Percentiles rank a stretch among this genome's conserved stretches.
These are phyloP conservation scores for Globisporangium uncinulatum DNA, from an alignment of 352 stramenopile genomes.

Conservation along the genomic window DNA sequence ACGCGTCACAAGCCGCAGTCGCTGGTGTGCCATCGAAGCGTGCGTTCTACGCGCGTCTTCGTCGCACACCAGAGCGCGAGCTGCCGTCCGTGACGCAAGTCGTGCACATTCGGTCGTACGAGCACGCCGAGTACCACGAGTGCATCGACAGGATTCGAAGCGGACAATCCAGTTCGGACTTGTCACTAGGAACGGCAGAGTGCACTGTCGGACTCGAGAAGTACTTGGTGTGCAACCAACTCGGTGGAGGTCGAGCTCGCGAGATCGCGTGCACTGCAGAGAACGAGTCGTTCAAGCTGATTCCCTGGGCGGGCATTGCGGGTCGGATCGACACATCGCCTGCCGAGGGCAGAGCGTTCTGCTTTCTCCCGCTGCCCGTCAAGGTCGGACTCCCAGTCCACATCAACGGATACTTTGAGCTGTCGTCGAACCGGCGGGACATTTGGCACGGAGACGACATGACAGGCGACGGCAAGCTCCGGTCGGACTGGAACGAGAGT, in stretches of 20 bases:
- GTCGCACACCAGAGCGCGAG: constrained; percentile 29
- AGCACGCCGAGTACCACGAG: constrained; percentile 15
- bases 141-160: constrained; percentile 1
- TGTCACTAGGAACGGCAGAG: not conserved
- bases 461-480: constrained; percentile 69
- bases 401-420: constrained; percentile 83
- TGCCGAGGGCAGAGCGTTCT: constrained; percentile 80
- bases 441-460: constrained; percentile 74
- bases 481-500: constrained; percentile 71
- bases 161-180: not conserved
- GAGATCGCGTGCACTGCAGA: constrained; percentile 67
- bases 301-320: constrained; percentile 86
- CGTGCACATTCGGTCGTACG: constrained; percentile 38
- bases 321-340: constrained; percentile 43
- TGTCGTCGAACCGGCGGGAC: constrained; percentile 47
- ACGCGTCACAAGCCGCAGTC: not conserved
- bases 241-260: constrained; percentile 73
- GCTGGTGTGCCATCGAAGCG: constrained; percentile 32
- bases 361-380: constrained; percentile 91
- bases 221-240: constrained; percentile 87
- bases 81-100: constrained; percentile 56
- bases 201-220: constrained; percentile 16
- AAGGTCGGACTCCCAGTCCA: constrained; percentile 85
- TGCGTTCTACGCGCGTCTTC: constrained; percentile 61
- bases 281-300: constrained; percentile 77